Evolutionary conservation across 2,329 filamentous ascomycete species (phyloP).

Genomic region (Exophiala calicioides): DNA sequence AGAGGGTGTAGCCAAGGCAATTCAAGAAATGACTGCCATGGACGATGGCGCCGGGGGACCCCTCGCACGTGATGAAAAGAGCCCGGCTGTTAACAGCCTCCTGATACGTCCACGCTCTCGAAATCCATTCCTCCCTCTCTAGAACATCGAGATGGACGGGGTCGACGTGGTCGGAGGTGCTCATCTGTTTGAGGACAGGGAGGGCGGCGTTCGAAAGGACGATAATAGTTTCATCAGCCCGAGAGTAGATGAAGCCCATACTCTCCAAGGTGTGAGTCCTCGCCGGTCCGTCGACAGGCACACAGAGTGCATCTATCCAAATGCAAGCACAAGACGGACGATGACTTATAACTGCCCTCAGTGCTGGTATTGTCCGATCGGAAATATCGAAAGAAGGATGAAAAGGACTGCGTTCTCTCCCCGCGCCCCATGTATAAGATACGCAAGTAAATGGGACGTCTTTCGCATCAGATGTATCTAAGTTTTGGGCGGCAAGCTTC

Average conservation of each 20-base stretch:
- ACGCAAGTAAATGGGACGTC: conserved; percentile 14
- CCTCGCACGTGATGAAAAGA: conserved; percentile 5
- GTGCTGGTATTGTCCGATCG: conserved; percentile 8
- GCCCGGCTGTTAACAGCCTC: conserved; percentile 15
- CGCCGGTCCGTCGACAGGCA: conserved; percentile 3
- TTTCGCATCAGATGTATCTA: no score
- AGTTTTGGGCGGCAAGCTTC: conserved; percentile 2
- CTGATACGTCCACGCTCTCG: conserved; percentile 18
- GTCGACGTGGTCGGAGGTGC: conserved; percentile 2
- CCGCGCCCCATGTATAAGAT: conserved; percentile 13
- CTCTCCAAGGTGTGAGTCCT: conserved; percentile 15
- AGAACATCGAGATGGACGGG: conserved; percentile 4
- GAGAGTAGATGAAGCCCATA: conserved; percentile 18
- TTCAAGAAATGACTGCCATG: conserved; percentile 14
- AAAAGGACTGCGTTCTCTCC: conserved; percentile 9
- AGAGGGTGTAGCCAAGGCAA: conserved; percentile 10
- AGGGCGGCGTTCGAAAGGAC: conserved; percentile 6
- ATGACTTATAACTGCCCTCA: conserved; percentile 5
- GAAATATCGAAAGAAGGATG: conserved; percentile 2
- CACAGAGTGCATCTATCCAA: conserved; percentile 20
- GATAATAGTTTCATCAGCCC: conserved; percentile 12
- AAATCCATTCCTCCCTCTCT: conserved; percentile 16
- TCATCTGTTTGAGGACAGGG: conserved; percentile 11
- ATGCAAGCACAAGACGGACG: conserved; percentile 1
- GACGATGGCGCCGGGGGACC: neutral